Evolutionary conservation across 1,284 basidiomycete species (phyloP).

Genomic region (Phlebopus sp.): DNA sequence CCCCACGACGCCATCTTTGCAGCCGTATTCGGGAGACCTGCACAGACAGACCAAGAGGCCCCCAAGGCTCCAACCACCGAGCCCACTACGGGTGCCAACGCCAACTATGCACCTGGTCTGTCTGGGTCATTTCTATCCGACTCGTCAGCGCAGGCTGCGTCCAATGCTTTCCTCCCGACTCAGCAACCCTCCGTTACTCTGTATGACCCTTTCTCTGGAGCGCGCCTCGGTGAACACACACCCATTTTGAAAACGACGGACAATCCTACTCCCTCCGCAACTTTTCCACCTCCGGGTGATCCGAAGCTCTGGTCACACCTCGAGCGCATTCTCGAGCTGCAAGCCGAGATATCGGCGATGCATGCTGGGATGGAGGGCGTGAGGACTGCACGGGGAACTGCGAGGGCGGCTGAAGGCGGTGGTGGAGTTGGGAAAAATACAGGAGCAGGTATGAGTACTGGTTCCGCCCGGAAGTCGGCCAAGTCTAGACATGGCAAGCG

Average conservation of each 20-base stretch:
- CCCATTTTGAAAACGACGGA: constrained; percentile 7
- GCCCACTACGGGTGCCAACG: constrained; percentile 9
- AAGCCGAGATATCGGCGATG: constrained; percentile 66
- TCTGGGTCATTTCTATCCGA: constrained; percentile 6
- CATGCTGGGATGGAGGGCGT: constrained; percentile 73
- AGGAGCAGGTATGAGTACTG: not conserved
- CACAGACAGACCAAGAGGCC: not conserved
- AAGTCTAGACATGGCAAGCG: constrained; percentile 11
- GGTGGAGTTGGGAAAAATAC: not conserved
- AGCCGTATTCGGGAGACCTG: constrained; percentile 40
- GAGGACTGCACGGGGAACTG: constrained; percentile 37
- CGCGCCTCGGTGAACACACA: constrained; percentile 21
- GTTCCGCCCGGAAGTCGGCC: constrained; percentile 6
- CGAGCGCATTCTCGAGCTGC: constrained; percentile 60
- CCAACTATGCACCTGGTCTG: constrained; percentile 18
- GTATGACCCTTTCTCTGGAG: constrained; percentile 28
- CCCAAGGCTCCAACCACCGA: constrained; percentile 7
- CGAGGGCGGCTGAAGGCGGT: constrained; percentile 17
- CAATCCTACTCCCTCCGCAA: constrained; percentile 1
- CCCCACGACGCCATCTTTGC: constrained; percentile 63
- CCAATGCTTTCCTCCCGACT: not conserved
- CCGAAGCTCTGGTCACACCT: constrained; percentile 63
- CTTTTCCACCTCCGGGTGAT: constrained; percentile 23
- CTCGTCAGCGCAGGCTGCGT: not conserved
- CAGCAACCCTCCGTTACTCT: constrained; percentile 13